Evolutionary conservation across 1,284 basidiomycete species (phyloP).

Genomic region (Rhizopogon hawkerae): DNA sequence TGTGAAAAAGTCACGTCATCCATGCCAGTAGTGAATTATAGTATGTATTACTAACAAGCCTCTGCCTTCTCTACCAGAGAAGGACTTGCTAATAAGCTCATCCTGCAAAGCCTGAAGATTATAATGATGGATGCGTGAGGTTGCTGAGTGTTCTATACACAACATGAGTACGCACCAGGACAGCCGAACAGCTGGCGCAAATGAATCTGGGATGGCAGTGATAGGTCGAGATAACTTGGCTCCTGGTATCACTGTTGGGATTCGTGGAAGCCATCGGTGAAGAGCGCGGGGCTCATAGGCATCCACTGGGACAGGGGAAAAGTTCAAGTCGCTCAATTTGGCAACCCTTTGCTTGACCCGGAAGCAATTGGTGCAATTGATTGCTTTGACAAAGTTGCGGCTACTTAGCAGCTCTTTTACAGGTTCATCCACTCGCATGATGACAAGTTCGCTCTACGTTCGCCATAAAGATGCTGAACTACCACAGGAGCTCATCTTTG

Average conservation of each 20-base stretch:
- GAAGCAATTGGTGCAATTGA: neutral
- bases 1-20: neutral
- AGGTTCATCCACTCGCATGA: neutral
- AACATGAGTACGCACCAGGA: slow-evolving; percentile 42
- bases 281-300: neutral
- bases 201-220: slow-evolving; percentile 52
- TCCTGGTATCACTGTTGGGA: slow-evolving; percentile 34
- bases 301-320: no score
- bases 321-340: neutral
- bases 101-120: slow-evolving; percentile 64
- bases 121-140: neutral
- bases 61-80: slow-evolving; percentile 76
- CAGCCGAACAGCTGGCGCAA: slow-evolving; percentile 57
- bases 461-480: slow-evolving; percentile 35
- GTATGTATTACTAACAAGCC: slow-evolving; percentile 53
- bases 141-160: neutral
- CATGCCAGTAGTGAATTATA: neutral
- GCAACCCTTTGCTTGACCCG: neutral
- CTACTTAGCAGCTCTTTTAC: neutral
- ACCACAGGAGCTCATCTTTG: slow-evolving; percentile 55
- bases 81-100: slow-evolving; percentile 78
- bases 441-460: slow-evolving; percentile 17
- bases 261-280: neutral
- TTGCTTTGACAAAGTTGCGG: neutral
- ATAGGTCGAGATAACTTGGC: slow-evolving; percentile 48